Conservation (phyloP, 352 stramenopile species). For the Globisporangium radiosum region DNA sequence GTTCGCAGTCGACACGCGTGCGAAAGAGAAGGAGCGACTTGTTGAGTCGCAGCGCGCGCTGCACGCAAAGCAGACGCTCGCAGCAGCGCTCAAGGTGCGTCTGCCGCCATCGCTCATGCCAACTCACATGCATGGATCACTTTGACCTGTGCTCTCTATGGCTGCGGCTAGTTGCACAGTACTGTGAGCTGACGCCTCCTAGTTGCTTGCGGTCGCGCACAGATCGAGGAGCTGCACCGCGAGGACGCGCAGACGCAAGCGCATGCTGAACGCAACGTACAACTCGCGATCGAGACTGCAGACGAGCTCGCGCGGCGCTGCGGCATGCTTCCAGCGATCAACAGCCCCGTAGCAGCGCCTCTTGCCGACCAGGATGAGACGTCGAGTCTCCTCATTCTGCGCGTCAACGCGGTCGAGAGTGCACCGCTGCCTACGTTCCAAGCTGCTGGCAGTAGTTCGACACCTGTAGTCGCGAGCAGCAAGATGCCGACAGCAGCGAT, state of each 20-base stretch:
- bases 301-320: constrained; percentile 38
- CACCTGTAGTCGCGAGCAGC: neutral
- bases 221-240: constrained; percentile 14
- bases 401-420: constrained; percentile 22
- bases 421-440: constrained; percentile 7
- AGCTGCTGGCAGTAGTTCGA: neutral
- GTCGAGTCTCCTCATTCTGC: constrained; percentile 39
- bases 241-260: constrained; percentile 1
- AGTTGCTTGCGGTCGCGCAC: neutral
- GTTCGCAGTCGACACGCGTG: constrained; percentile 38
- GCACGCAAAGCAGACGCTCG: constrained; percentile 1
- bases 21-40: constrained; percentile 14
- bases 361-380: constrained; percentile 50
- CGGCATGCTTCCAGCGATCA: constrained; percentile 52
- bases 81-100: constrained; percentile 4
- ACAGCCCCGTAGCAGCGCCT: constrained; percentile 20
- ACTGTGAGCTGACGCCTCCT: neutral
- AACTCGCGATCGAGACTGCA: constrained; percentile 25
- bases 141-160: neutral
- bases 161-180: neutral
- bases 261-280: constrained; percentile 13
- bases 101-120: neutral
- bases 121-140: neutral
- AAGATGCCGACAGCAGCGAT: neutral
- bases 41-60: constrained; percentile 4